These are phyloP conservation scores for Pisolithus microcarpus DNA, from an alignment of 768 basidiomycete genomes.

Conservation along the genomic window DNA sequence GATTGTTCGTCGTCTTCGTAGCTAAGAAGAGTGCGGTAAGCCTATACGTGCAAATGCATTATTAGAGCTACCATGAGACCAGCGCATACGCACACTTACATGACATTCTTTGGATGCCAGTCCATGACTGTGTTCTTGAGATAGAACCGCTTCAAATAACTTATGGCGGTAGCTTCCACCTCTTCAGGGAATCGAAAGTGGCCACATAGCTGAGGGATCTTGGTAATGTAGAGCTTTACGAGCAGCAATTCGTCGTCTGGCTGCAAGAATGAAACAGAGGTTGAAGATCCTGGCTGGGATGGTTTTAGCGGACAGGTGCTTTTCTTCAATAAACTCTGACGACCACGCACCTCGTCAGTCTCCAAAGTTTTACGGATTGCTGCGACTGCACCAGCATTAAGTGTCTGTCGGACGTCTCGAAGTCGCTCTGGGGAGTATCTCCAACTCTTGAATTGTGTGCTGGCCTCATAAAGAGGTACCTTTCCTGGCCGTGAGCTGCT, in stretches of 20 bases:
- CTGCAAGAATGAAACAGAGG: conserved; percentile 59
- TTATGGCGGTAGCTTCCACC: conserved; percentile 87
- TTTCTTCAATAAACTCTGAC: neutral
- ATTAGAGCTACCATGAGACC: neutral
- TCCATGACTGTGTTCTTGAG: conserved; percentile 98
- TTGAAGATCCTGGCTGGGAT: conserved; percentile 53
- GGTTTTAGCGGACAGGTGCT: neutral
- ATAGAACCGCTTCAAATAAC: conserved; percentile 94
- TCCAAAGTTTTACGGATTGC: conserved; percentile 76
- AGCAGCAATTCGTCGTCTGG: conserved; percentile 65
- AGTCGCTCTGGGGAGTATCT: conserved; percentile 72
- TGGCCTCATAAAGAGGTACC: conserved; percentile 60
- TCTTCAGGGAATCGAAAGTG: conserved; percentile 86
- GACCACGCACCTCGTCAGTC: conserved; percentile 1
- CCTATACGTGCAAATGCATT: conserved; percentile 40
- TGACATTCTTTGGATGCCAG: conserved; percentile 98
- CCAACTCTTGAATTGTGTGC: conserved; percentile 85
- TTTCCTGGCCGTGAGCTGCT: conserved; percentile 4
- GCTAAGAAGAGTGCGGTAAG: conserved; percentile 92
- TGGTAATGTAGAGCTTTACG: conserved; percentile 82
- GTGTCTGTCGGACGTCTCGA: conserved; percentile 45
- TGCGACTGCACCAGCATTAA: conserved; percentile 72
- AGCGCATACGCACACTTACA: conserved; percentile 47
- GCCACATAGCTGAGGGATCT: conserved; percentile 77
- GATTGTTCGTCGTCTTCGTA: conserved; percentile 94